Percentiles rank a stretch among this genome's conserved stretches.
These are phyloP conservation scores for Aegle marmelos DNA, from an alignment of 345 rosid genomes.

Conservation along the genomic window DNA sequence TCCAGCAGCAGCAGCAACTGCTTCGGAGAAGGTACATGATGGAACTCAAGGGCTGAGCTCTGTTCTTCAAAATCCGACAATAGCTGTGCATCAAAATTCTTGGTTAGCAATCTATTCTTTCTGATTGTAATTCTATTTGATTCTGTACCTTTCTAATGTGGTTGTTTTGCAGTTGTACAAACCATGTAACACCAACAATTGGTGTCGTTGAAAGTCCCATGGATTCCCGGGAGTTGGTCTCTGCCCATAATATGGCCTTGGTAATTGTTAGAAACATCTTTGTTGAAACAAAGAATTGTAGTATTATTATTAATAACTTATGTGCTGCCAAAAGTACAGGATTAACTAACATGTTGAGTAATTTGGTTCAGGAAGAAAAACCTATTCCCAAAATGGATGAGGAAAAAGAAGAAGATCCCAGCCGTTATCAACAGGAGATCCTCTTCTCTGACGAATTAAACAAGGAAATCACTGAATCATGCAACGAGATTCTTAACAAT, in stretches of 20 bases:
- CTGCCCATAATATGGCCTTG: conserved; percentile 9
- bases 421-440: conserved; percentile 11
- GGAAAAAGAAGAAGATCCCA: conserved; percentile 6
- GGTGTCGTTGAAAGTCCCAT: not conserved
- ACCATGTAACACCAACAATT: conserved; percentile 14
- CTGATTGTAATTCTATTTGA: not conserved
- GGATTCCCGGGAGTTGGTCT: conserved; percentile 13
- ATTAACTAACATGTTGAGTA: not conserved
- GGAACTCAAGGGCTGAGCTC: conserved; percentile 14
- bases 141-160: not conserved
- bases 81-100: conserved; percentile 14
- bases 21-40: conserved; percentile 1
- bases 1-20: not conserved
- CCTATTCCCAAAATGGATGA: conserved; percentile 8
- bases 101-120: conserved; percentile 17
- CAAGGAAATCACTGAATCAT: conserved; percentile 13
- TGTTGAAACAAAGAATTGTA: not conserved
- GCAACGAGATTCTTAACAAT: not conserved
- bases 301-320: not conserved
- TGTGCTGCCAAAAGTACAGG: not conserved
- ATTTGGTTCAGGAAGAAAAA: conserved; percentile 35
- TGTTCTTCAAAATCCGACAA: conserved; percentile 17
- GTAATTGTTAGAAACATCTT: conserved; percentile 11
- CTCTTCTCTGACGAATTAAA: conserved; percentile 9
- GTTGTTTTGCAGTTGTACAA: conserved; percentile 28